Conservation (phyloP, 306 rosid species). For the Arachis hypogaea region DNA sequence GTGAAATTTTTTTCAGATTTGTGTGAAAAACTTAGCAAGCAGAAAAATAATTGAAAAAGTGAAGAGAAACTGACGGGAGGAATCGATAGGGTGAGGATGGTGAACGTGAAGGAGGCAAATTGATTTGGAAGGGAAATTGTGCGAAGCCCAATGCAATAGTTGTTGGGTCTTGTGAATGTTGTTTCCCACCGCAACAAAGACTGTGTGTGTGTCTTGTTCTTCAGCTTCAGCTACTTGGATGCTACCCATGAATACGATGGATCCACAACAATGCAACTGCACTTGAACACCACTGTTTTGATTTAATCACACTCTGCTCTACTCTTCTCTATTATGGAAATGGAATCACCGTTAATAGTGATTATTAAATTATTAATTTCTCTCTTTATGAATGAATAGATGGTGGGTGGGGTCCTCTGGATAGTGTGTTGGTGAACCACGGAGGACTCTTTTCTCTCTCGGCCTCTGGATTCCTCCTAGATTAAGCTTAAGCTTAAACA, state of each 20-base stretch:
- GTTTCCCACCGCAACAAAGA: slow-evolving; percentile 80
- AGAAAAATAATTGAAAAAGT: slow-evolving; percentile 3
- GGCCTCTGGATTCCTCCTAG: too few species aligned
- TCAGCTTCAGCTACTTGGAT: slow-evolving; percentile 45
- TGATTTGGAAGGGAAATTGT: slow-evolving; percentile 56
- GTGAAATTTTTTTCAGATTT: not conserved
- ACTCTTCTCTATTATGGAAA: not conserved
- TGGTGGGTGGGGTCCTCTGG: slow-evolving; percentile 31
- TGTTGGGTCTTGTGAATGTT: slow-evolving; percentile 47
- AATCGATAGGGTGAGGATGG: slow-evolving; percentile 30
- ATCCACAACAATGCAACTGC: slow-evolving; percentile 2
- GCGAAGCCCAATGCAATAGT: slow-evolving; percentile 61
- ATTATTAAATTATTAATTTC: not conserved
- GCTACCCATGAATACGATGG: slow-evolving; percentile 58
- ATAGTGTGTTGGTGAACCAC: slow-evolving; percentile 37
- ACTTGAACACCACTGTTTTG: not conserved
- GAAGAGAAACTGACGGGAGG: slow-evolving; percentile 52
- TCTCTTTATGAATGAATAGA: too few species aligned
- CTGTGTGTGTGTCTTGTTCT: slow-evolving; percentile 44
- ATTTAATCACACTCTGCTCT: not conserved
- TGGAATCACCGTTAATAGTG: slow-evolving; percentile 8
- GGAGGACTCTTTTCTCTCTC: slow-evolving; percentile 9
- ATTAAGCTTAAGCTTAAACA: not conserved
- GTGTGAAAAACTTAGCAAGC: not conserved
- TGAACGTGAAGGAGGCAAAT: slow-evolving; percentile 81